A percentile compares a stretch with the other conserved stretches of the same genome.
Conservation (phyloP, 768 basidiomycete species). For the Suillus clintonianus region DNA sequence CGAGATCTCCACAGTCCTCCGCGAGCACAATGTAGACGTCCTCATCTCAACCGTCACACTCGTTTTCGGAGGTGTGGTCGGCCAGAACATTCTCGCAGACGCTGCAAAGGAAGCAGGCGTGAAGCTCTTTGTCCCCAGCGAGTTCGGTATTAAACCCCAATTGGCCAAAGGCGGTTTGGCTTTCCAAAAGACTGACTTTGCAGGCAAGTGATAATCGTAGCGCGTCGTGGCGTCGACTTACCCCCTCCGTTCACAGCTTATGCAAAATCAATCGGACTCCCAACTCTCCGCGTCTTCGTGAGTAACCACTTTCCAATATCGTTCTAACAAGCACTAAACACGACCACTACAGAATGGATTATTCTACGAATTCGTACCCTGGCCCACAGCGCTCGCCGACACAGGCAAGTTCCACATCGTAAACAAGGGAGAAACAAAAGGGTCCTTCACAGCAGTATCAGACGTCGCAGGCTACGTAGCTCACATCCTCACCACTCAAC, state of each 20-base stretch:
- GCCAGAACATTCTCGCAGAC: constrained; percentile 25
- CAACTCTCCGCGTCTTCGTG: constrained; percentile 23
- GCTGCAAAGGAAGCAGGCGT: constrained; percentile 31
- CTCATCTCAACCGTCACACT: constrained; percentile 27
- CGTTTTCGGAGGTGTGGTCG: constrained; percentile 13
- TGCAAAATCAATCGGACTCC: constrained; percentile 14
- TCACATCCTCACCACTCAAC: constrained; percentile 21
- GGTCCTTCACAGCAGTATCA: constrained; percentile 25
- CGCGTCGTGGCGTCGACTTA: neutral
- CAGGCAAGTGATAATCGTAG: constrained; percentile 5
- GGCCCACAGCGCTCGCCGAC: constrained; percentile 16
- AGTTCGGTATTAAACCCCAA: constrained; percentile 24
- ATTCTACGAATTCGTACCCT: constrained; percentile 27
- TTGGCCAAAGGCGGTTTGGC: constrained; percentile 10
- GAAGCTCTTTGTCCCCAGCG: constrained; percentile 32
- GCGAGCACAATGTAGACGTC: constrained; percentile 21
- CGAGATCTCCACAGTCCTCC: constrained; percentile 16
- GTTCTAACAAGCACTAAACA: neutral
- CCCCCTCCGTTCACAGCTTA: constrained; percentile 8
- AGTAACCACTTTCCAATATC: neutral
- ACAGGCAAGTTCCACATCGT: constrained; percentile 18
- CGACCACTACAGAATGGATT: constrained; percentile 14
- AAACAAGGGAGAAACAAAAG: constrained; percentile 18
- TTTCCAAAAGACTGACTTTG: constrained; percentile 18
- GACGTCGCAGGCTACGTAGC: constrained; percentile 26